Conservation (phyloP, 2,329 filamentous ascomycete genomes). For the Hymenoscyphus salicellus region DNA sequence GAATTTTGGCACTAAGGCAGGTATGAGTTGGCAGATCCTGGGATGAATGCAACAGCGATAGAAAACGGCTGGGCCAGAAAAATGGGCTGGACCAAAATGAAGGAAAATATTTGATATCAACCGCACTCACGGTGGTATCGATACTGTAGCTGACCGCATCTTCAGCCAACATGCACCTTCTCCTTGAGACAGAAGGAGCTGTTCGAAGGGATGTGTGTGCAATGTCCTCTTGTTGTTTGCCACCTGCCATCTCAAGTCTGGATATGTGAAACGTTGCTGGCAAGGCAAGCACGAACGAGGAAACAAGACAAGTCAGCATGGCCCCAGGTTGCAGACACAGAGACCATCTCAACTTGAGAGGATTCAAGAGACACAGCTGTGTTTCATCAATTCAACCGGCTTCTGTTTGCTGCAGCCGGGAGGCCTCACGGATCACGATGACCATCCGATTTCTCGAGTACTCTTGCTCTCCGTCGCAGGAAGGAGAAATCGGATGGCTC, state of each 20-base stretch:
- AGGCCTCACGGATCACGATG: not conserved
- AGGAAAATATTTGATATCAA: not conserved
- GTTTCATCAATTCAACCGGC: not conserved
- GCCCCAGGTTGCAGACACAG: not conserved
- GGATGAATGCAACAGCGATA: not conserved
- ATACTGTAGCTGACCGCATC: constrained; percentile 1
- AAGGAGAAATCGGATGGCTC: not conserved
- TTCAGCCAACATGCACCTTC: not conserved
- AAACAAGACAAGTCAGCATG: not conserved
- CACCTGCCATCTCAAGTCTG: not conserved
- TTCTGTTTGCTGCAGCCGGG: not conserved
- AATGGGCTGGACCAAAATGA: not conserved
- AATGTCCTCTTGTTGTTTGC: not conserved
- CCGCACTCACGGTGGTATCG: not conserved
- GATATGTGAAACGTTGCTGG: not conserved
- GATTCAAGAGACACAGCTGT: not conserved
- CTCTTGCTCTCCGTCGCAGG: not conserved
- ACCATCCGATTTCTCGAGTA: not conserved
- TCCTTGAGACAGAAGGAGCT: not conserved
- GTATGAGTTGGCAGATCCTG: constrained; percentile 9
- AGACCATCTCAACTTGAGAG: not conserved
- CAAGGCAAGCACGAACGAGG: not conserved
- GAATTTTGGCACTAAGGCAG: constrained; percentile 6
- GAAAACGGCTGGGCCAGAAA: not conserved
- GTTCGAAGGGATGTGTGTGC: not conserved